A percentile compares a stretch with the other conserved stretches of the same genome.
phyloP scores from a whole-genome alignment of 2,329 filamentous ascomycete genomes.

The Pseudocercospora cruenta region DNA sequence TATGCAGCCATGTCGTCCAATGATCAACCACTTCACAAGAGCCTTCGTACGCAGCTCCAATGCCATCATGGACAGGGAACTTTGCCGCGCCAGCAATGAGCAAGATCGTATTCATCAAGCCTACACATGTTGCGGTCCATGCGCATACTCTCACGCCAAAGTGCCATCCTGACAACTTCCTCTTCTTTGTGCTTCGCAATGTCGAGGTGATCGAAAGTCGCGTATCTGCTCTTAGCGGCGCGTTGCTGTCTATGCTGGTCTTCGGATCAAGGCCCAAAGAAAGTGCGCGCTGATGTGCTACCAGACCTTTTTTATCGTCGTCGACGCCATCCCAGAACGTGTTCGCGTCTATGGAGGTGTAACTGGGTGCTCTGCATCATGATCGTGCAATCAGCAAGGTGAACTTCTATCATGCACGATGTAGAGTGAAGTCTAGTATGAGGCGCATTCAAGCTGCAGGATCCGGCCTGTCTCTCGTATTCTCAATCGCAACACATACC shows the following conservation, averaged over 20 bases:
- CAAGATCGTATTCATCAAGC: constrained; percentile 6
- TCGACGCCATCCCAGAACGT: constrained; percentile 6
- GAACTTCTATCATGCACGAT: neutral
- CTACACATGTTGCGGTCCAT: neutral
- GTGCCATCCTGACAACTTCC: constrained; percentile 17
- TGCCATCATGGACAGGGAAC: constrained; percentile 13
- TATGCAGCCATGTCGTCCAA: constrained; percentile 39
- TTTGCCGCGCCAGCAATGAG: constrained; percentile 7
- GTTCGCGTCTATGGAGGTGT: constrained; percentile 1
- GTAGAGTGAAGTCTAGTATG: no score
- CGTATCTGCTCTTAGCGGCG: neutral
- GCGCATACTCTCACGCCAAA: constrained; percentile 14
- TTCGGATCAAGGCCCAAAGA: neutral
- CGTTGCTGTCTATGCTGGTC: neutral
- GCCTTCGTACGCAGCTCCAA: constrained; percentile 28
- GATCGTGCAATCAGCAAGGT: neutral
- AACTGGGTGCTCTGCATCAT: constrained; percentile 7
- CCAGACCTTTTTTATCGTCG: constrained; percentile 3
- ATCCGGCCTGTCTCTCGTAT: neutral
- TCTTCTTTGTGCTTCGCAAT: constrained; percentile 1
- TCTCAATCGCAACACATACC: neutral
- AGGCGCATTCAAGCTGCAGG: neutral
- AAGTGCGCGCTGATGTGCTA: neutral
- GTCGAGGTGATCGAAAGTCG: constrained; percentile 1
- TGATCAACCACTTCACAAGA: constrained; percentile 27